Base-by-base conservation (phyloP, 805 yeast species). In the Sungouiella blattae region DNA sequence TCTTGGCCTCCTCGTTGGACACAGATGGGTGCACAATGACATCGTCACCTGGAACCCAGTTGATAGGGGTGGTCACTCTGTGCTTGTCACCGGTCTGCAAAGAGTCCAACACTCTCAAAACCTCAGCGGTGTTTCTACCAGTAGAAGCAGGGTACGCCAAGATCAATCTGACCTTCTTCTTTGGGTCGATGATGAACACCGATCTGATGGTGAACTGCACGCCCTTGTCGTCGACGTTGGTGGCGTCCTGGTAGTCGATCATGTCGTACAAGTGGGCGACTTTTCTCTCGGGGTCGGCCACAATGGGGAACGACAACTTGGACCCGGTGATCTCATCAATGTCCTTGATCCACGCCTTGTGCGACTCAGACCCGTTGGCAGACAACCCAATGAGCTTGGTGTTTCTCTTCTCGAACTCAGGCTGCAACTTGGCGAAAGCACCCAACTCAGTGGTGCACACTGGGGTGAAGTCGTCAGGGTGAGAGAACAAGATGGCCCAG, bases 381-480 rank as follows among this genome's bases (percentile, higher is more conserved):
- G 95, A 84, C 50, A 88, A 71, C 44, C 96, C 97, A 63, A 88
- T 83, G 64, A 88, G 75, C 71, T 88, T 87, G 59, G 83, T 85
- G 57, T 78, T 78, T 73, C 96, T 80, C 66, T 82, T 72, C 57
- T 81, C 79, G 55, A 88, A 88, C 63, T 88, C 96, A 36, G 88
- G 87, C 70, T 87, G 85, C 66, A 87, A 77, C 53, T 80, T 76
- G 46, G 96, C 88, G 55, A 88, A 89, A 14, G 95, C 96, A 50
- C 96, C 96, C 57, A 88, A 75, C 71, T 88, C 97, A 38, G 96
- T 88, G 55, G 96, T 89, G 67, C 97, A 88, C 37, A 88, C 96
- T 31, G 97, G 97, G 13, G 97, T 88, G 74, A 87, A 89, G 64
- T 88, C 97, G 37, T 88, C 96, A 44, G 97, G 97, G 64, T 88